Evolutionary conservation across 176 grass and related monocot species (phyloP).

Genomic region (Raddia guianensis): DNA sequence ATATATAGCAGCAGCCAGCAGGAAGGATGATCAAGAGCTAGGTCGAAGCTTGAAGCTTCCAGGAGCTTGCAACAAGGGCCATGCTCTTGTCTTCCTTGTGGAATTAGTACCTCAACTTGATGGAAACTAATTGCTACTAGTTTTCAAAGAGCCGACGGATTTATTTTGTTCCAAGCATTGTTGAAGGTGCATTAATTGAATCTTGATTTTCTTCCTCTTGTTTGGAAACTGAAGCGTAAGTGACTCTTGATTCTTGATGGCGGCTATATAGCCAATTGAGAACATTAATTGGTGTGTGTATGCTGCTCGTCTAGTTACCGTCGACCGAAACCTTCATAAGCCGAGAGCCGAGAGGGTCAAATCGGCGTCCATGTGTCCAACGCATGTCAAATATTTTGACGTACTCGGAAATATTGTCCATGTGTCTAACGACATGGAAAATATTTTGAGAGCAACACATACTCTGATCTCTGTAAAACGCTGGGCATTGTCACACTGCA

Average conservation of each 20-base stretch:
- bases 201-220: not conserved
- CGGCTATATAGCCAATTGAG: not conserved
- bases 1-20: not conserved
- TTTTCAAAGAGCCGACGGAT: not conserved
- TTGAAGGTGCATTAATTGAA: slow-evolving; percentile 3
- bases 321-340: not conserved
- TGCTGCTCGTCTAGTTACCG: not conserved
- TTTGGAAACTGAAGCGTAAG: slow-evolving; percentile 14
- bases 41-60: slow-evolving; percentile 24
- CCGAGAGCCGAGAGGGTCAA: slow-evolving; percentile 12
- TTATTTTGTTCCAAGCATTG: not conserved
- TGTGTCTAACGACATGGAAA: not conserved
- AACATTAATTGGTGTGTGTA: not conserved
- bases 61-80: slow-evolving; percentile 35
- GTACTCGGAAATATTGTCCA: not conserved
- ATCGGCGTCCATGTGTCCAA: slow-evolving; percentile 6
- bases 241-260: not conserved
- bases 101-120: not conserved
- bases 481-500: not conserved
- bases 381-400: not conserved
- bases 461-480: not conserved
- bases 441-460: not conserved
- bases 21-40: not conserved
- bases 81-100: not conserved
- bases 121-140: not conserved